A percentile compares a stretch with the other conserved stretches of the same genome.
Evolutionary conservation across 1,139 yeast genomes (phyloP).

Genomic region (Kodamaea derodonti): DNA sequence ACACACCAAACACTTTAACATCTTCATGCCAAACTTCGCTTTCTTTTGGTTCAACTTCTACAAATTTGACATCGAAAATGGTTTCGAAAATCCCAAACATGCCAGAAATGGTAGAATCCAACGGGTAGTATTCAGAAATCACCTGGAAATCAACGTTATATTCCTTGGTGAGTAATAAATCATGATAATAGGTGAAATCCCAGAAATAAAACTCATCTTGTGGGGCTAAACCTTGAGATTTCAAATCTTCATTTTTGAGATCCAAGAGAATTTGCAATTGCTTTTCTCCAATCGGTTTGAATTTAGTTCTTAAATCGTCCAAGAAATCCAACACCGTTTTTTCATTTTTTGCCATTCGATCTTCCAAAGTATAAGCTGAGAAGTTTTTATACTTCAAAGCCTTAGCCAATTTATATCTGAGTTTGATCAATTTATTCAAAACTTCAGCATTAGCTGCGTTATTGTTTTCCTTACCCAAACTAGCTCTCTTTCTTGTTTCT

Average conservation of each 20-base stretch:
- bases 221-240: conserved; percentile 37
- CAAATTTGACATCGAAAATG: conserved; percentile 64
- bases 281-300: conserved; percentile 53
- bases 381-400: conserved; percentile 63
- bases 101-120: conserved; percentile 58
- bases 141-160: conserved; percentile 69
- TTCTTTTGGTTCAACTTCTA: conserved; percentile 40
- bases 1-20: conserved; percentile 70
- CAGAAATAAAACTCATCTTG: conserved; percentile 57
- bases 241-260: conserved; percentile 53
- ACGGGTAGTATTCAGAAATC: conserved; percentile 76
- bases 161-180: conserved; percentile 59
- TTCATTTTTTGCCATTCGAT: conserved; percentile 73
- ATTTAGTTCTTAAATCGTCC: conserved; percentile 53
- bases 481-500: conserved; percentile 64
- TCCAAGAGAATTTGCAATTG: conserved; percentile 49
- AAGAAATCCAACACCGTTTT: conserved; percentile 58
- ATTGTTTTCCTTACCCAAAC: conserved; percentile 63
- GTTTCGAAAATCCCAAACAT: conserved; percentile 71
- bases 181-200: conserved; percentile 70
- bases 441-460: conserved; percentile 59
- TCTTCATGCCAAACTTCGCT: conserved; percentile 66
- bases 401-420: conserved; percentile 60
- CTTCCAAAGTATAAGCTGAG: conserved; percentile 68
- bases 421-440: conserved; percentile 53